These are phyloP conservation scores for Cordyceps tenuipes DNA, from an alignment of 2,329 filamentous ascomycete species.

Conservation along the genomic window DNA sequence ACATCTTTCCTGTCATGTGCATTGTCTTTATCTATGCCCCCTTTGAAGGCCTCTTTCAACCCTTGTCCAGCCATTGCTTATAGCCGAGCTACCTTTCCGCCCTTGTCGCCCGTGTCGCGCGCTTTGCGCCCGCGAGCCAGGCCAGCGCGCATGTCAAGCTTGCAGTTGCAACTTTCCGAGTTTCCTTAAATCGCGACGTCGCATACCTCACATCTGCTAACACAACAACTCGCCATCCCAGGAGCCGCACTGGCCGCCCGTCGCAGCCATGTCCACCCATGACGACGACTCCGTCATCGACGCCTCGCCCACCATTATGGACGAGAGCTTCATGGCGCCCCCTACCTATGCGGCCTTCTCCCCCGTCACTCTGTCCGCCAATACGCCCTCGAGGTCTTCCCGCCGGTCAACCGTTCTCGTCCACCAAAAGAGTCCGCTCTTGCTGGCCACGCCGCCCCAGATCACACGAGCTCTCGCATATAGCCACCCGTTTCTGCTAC, in stretches of 20 bases:
- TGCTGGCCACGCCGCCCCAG: slow-evolving; percentile 88
- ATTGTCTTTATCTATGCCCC: not conserved
- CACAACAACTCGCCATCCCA: not conserved
- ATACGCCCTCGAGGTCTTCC: slow-evolving; percentile 49
- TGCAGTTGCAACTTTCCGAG: not conserved
- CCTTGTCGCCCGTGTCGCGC: not conserved
- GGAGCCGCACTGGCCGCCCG: slow-evolving; percentile 10
- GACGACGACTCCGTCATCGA: slow-evolving; percentile 21
- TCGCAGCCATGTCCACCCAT: slow-evolving; percentile 18
- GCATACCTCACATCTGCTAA: not conserved
- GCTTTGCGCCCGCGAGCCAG: not conserved
- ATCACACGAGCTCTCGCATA: slow-evolving; percentile 91
- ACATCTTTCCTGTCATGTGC: not conserved
- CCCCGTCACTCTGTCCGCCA: slow-evolving; percentile 65
- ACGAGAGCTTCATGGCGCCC: slow-evolving; percentile 25
- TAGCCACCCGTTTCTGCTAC: slow-evolving; percentile 87
- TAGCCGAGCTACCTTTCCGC: not conserved
- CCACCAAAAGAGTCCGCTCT: slow-evolving; percentile 88
- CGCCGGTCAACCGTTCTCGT: slow-evolving; percentile 88
- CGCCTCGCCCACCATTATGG: slow-evolving; percentile 20
- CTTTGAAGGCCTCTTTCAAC: not conserved
- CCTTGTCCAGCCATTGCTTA: not conserved
- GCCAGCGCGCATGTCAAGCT: not conserved
- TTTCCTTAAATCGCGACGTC: not conserved
- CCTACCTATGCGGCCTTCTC: slow-evolving; percentile 88